phyloP scores from a whole-genome alignment of 257 asterid species.

The Solanum corneliomulleri region DNA sequence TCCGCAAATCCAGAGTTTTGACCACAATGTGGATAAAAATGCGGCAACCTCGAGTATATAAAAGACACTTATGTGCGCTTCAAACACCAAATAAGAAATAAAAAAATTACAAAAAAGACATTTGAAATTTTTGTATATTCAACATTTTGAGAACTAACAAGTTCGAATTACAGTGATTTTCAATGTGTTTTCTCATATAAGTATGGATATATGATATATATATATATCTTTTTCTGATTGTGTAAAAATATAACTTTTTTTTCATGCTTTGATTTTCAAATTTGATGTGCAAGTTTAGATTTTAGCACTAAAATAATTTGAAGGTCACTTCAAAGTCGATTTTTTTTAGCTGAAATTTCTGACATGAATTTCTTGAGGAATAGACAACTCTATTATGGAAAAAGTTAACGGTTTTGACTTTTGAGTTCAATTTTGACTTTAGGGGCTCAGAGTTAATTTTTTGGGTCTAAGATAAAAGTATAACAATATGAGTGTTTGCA shows the following conservation, averaged over 20 bases:
- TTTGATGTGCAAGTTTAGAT: neutral
- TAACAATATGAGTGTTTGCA: neutral
- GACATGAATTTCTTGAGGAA: neutral
- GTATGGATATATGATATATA: no score
- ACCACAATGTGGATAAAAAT: neutral
- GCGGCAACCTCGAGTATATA: neutral
- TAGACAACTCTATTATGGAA: neutral
- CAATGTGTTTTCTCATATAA: neutral
- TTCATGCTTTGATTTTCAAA: neutral
- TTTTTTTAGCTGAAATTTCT: neutral
- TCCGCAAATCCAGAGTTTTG: neutral
- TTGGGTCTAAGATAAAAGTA: no score
- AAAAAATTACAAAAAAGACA: no score
- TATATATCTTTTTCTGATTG: no score
- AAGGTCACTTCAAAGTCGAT: neutral
- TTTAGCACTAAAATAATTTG: neutral
- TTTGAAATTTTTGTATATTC: neutral
- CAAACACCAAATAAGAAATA: no score
- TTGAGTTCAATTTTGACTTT: neutral
- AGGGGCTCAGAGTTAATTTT: neutral
- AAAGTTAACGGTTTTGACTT: neutral
- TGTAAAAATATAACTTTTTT: neutral
- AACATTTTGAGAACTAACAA: neutral
- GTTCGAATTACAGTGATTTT: neutral
- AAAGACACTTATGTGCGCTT: no score